Evolutionary conservation across 2,329 filamentous ascomycete species (phyloP).

Genomic region (Neopestalotiopsis rosae): DNA sequence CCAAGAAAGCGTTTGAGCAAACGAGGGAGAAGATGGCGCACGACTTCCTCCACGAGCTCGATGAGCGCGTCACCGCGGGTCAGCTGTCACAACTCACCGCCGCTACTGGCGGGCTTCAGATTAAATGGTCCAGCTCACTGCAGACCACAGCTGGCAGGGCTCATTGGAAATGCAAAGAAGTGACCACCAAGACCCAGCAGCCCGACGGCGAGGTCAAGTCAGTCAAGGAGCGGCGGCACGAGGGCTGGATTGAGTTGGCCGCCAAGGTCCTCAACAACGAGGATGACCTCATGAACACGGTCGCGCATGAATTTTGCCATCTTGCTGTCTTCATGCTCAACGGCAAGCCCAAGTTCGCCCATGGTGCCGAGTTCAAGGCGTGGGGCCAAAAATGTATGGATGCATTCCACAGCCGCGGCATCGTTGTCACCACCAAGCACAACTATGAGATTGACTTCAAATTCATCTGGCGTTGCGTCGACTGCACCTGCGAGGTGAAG

Average conservation of each 20-base stretch:
- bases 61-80: conserved; percentile 65
- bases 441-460: conserved; percentile 90
- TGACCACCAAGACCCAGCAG: conserved; percentile 38
- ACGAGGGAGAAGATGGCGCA: conserved; percentile 67
- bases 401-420: conserved; percentile 64
- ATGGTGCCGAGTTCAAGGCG: conserved; percentile 82
- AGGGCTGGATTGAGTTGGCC: conserved; percentile 84
- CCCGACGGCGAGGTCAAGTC: conserved; percentile 32
- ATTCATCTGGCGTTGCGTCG: conserved; percentile 81
- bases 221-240: conserved; percentile 56
- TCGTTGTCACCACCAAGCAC: conserved; percentile 89
- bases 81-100: conserved; percentile 62
- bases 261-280: conserved; percentile 85
- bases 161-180: conserved; percentile 70
- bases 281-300: conserved; percentile 79
- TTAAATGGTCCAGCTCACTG: conserved; percentile 79
- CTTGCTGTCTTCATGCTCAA: conserved; percentile 89
- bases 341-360: conserved; percentile 75
- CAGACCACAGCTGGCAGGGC: conserved; percentile 80
- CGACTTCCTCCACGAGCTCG: conserved; percentile 72
- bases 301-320: conserved; percentile 98
- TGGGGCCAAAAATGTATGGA: conserved; percentile 66
- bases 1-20: conserved; percentile 66
- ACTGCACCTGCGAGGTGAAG: conserved; percentile 76
- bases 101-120: conserved; percentile 71